phyloP scores from a whole-genome alignment of 805 yeast genomes.

The Cyberlindnera nakhonratchasimensis region DNA sequence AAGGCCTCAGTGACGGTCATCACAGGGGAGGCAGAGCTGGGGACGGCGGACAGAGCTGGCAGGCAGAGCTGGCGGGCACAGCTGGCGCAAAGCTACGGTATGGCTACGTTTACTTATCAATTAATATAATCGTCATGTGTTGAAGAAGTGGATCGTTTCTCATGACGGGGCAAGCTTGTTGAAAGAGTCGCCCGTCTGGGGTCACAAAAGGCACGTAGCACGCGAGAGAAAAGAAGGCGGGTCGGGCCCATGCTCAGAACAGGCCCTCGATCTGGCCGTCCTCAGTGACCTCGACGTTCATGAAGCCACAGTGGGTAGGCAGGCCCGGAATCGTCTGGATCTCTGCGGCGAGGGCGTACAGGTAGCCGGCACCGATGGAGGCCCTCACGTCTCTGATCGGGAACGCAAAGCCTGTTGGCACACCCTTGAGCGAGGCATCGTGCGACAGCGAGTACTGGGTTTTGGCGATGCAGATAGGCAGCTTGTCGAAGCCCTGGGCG shows the following conservation, averaged over 20 bases:
- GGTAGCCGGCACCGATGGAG: slow-evolving; percentile 79
- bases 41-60: too few species aligned
- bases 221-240: too few species aligned
- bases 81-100: too few species aligned
- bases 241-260: too few species aligned
- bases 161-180: slow-evolving; percentile 2
- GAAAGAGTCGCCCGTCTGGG: slow-evolving; percentile 1
- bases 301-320: slow-evolving; percentile 81
- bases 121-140: too few species aligned
- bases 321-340: slow-evolving; percentile 85
- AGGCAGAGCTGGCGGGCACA: too few species aligned
- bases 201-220: too few species aligned
- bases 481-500: slow-evolving; percentile 69
- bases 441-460: slow-evolving; percentile 83
- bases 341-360: slow-evolving; percentile 82
- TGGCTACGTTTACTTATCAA: background rate
- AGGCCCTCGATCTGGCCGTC: slow-evolving; percentile 81
- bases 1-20: background rate
- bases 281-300: slow-evolving; percentile 79
- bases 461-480: slow-evolving; percentile 83
- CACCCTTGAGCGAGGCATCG: slow-evolving; percentile 79
- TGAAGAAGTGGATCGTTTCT: too few species aligned
- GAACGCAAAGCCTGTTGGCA: slow-evolving; percentile 73
- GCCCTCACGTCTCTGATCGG: slow-evolving; percentile 80
- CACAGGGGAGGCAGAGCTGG: too few species aligned